Conservation (phyloP, 495 filamentous ascomycete species). For the Extremus antarcticus region DNA sequence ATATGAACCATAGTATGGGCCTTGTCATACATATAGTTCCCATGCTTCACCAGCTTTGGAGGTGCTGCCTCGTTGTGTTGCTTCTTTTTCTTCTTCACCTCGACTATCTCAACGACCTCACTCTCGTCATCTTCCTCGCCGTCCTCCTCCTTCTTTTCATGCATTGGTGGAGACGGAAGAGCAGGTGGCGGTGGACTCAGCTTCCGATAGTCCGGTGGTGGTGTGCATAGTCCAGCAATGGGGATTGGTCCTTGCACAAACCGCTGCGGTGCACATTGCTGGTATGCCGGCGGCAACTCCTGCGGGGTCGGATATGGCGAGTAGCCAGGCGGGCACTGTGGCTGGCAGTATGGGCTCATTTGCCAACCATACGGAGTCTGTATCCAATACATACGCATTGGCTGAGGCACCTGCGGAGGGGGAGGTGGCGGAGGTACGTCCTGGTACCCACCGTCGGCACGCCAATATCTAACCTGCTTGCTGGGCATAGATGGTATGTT, state of each 20-base stretch:
- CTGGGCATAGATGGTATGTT: neutral
- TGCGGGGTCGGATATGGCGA: neutral
- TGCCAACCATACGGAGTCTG: neutral
- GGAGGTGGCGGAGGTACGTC: neutral
- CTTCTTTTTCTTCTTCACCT: neutral
- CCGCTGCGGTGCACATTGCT: neutral
- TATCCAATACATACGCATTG: neutral
- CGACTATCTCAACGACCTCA: too few species aligned
- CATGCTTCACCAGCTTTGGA: constrained; percentile 2
- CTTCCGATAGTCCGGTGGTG: neutral
- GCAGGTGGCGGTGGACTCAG: constrained; percentile 1
- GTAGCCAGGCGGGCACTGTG: neutral
- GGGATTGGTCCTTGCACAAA: neutral
- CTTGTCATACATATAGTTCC: constrained; percentile 10
- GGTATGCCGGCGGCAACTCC: neutral
- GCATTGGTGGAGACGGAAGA: neutral
- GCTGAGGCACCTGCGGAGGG: neutral
- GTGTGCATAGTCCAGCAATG: neutral
- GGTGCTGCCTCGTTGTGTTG: neutral
- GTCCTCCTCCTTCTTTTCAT: neutral
- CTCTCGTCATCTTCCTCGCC: neutral
- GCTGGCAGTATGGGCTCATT: neutral
- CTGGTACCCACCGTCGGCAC: neutral
- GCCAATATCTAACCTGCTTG: neutral
- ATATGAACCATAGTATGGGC: constrained; percentile 10